A percentile compares a stretch with the other conserved stretches of the same genome.
Evolutionary conservation across 2,329 filamentous ascomycete genomes (phyloP).

Genomic region (Myriangium duriaei): DNA sequence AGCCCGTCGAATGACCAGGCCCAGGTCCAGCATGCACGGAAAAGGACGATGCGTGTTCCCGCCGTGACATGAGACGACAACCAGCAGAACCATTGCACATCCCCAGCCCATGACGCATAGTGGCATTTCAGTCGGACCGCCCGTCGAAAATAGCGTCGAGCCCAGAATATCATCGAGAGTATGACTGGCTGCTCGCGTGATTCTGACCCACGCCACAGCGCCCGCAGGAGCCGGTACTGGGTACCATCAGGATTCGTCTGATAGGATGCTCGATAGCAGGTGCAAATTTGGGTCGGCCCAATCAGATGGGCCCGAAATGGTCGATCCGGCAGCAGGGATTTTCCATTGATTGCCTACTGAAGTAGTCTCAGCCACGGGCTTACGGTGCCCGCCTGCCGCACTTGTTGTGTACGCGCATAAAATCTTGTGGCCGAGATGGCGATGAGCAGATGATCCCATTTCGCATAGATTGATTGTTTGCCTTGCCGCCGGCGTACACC

Average conservation of each 20-base stretch:
- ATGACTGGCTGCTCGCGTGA: constrained; percentile 9
- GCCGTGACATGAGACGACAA: background rate
- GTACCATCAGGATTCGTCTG: background rate
- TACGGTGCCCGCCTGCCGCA: background rate
- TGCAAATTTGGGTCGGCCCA: constrained; percentile 7
- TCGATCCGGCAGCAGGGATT: background rate
- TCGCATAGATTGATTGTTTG: background rate
- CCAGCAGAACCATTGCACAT: background rate
- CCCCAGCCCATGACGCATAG: background rate
- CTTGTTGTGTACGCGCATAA: background rate
- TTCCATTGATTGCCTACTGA: background rate
- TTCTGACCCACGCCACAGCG: constrained; percentile 4
- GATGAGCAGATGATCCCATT: background rate
- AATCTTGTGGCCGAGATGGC: background rate
- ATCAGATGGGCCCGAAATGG: background rate
- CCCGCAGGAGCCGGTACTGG: constrained; percentile 1
- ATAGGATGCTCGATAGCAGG: background rate
- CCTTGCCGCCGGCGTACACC: background rate
- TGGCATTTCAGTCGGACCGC: background rate
- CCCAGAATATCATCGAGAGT: constrained; percentile 4
- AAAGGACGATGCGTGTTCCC: background rate
- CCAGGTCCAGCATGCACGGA: background rate
- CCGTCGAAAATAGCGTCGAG: constrained; percentile 6
- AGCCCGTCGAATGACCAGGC: background rate
- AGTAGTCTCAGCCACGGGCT: background rate